A percentile compares a stretch with the other conserved stretches of the same genome.
phyloP scores from a whole-genome alignment of 257 asterid species.

The Salvia miltiorrhiza region DNA sequence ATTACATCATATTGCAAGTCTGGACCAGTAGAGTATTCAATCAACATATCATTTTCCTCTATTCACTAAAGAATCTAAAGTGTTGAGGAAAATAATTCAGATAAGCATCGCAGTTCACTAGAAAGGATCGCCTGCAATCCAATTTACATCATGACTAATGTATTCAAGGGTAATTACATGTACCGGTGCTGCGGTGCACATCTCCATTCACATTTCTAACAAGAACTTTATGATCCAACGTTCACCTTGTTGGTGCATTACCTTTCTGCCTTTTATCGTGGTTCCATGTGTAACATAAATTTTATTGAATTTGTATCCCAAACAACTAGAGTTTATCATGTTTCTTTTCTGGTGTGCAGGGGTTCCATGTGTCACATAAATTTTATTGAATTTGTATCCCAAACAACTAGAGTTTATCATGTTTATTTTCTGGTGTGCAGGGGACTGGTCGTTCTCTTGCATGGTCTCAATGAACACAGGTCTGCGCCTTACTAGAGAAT shows the following conservation, averaged over 20 bases:
- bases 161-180: not conserved
- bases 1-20: not conserved
- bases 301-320: not conserved
- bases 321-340: not conserved
- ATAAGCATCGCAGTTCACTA: not conserved
- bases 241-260: not conserved
- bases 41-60: not conserved
- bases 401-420: not conserved
- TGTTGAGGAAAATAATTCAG: not conserved
- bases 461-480: slow-evolving; percentile 98
- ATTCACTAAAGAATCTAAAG: not conserved
- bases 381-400: not conserved
- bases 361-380: not conserved
- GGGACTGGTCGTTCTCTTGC: slow-evolving; percentile 78
- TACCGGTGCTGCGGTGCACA: not conserved
- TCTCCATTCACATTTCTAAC: not conserved
- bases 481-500: slow-evolving; percentile 16
- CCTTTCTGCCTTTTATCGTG: not conserved
- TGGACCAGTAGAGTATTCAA: not conserved
- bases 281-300: not conserved
- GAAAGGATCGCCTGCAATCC: not conserved
- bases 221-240: not conserved
- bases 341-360: slow-evolving; percentile 39
- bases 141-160: not conserved
- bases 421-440: slow-evolving; percentile 35